Evolutionary conservation across 306 rosid genomes (phyloP).

Genomic region (Rubus parviflorus): DNA sequence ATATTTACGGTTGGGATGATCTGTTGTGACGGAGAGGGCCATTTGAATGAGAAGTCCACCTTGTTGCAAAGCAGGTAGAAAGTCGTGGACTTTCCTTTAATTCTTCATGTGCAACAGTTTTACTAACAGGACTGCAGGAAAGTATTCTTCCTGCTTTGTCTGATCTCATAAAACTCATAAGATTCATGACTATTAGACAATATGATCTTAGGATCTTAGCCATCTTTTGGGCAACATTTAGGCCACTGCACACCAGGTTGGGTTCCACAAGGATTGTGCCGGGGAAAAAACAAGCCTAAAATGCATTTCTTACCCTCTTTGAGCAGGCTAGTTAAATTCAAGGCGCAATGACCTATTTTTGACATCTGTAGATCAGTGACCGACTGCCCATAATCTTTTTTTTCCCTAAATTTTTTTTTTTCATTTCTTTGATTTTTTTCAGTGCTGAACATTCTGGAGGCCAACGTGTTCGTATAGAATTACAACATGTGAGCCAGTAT

Average conservation of each 20-base stretch:
- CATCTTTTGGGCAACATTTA: not conserved
- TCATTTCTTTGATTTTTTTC: constrained; percentile 20
- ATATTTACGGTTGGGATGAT: constrained; percentile 85
- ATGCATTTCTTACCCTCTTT: not conserved
- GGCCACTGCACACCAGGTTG: not conserved
- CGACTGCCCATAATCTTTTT: constrained; percentile 3
- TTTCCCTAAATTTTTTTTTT: constrained; percentile 24
- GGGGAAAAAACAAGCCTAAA: not conserved
- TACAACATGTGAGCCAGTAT: constrained; percentile 61
- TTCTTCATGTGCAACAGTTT: not conserved
- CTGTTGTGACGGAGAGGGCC: constrained; percentile 91
- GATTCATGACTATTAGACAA: not conserved
- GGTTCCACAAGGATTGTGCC: not conserved
- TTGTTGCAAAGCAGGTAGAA: constrained; percentile 88
- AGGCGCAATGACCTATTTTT: constrained; percentile 7
- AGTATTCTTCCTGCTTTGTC: not conserved
- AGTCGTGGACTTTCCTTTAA: constrained; percentile 2
- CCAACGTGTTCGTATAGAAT: constrained; percentile 81
- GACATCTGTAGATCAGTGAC: not conserved
- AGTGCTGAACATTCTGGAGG: constrained; percentile 89
- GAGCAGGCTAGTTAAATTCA: constrained; percentile 11
- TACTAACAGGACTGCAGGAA: not conserved
- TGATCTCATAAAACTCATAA: not conserved
- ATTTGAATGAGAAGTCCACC: constrained; percentile 79
- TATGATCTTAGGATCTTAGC: not conserved